Percentiles rank a stretch among this genome's conserved stretches.
Conservation (phyloP, 164 flowering plant genomes). For the Magnolia officinalis region DNA sequence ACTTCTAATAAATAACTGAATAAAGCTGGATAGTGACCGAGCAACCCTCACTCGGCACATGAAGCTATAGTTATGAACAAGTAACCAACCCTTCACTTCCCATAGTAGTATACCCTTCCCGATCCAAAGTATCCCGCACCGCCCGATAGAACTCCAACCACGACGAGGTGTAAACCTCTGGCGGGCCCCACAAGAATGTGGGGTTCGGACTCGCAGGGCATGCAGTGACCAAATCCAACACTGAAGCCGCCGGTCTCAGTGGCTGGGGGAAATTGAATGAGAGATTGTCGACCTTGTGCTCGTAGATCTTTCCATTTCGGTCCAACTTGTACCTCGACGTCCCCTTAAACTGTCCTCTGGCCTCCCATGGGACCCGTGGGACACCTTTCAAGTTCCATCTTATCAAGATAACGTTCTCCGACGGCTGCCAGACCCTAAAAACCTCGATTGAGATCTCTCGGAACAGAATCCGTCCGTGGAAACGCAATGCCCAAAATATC, state of each 20-base stretch:
- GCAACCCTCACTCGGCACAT: not conserved
- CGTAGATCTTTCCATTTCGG: slow-evolving; percentile 76
- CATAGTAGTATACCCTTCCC: slow-evolving; percentile 31
- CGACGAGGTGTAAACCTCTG: slow-evolving; percentile 34
- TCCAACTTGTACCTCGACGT: slow-evolving; percentile 85
- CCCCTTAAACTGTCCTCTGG: slow-evolving; percentile 79
- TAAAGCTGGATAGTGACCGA: slow-evolving; percentile 3
- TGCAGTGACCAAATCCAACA: slow-evolving; percentile 79
- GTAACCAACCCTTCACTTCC: slow-evolving; percentile 49
- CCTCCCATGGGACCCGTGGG: slow-evolving; percentile 98
- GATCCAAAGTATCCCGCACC: slow-evolving; percentile 61
- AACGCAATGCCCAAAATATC: slow-evolving; percentile 86
- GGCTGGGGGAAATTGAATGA: slow-evolving; percentile 72
- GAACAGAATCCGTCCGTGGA: slow-evolving; percentile 74
- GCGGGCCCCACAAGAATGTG: slow-evolving; percentile 64
- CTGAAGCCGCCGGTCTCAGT: slow-evolving; percentile 62
- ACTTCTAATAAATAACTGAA: slow-evolving; percentile 11
- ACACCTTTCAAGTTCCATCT: slow-evolving; percentile 82
- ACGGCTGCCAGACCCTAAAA: slow-evolving; percentile 76
- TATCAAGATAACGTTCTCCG: slow-evolving; percentile 71
- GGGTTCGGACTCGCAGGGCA: slow-evolving; percentile 85
- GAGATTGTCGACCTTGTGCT: slow-evolving; percentile 83
- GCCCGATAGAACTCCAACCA: slow-evolving; percentile 78
- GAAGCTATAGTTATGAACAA: slow-evolving; percentile 40
- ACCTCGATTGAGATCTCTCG: slow-evolving; percentile 70